Conservation (phyloP, 2,329 filamentous ascomycete genomes). For the Daldinia sp. region DNA sequence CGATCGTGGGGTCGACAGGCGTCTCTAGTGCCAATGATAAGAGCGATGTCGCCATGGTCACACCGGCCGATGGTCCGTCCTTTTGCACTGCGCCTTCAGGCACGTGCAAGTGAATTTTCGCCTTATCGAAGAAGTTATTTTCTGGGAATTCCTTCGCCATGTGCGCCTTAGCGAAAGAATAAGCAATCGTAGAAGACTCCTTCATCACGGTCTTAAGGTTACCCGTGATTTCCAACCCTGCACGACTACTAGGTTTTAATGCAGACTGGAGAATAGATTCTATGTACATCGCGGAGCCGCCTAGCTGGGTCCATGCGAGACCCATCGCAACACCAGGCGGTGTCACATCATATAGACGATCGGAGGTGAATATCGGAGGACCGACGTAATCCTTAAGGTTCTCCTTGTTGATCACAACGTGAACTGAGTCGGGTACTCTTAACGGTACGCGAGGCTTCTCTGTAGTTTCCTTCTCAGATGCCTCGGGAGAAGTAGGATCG, state of each 20-base stretch:
- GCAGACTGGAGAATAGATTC: conserved; percentile 94
- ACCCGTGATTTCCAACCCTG: conserved; percentile 89
- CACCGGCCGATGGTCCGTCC: conserved; percentile 91
- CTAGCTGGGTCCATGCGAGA: conserved; percentile 97
- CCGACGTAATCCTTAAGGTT: conserved; percentile 98
- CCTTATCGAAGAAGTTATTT: conserved; percentile 96
- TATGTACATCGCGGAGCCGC: conserved; percentile 94
- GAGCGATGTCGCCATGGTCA: conserved; percentile 97
- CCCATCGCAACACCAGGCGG: conserved; percentile 98
- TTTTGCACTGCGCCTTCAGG: conserved; percentile 97
- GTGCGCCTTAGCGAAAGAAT: conserved; percentile 92
- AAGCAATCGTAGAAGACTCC: conserved; percentile 93
- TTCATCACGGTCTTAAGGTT: conserved; percentile 99
- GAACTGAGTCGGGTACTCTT: conserved; percentile 86
- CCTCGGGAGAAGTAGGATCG: conserved; percentile 50
- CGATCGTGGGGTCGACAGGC: conserved; percentile 84
- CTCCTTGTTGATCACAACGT: conserved; percentile 86
- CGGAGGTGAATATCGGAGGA: conserved; percentile 93
- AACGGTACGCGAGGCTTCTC: conserved; percentile 80
- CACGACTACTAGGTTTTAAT: conserved; percentile 77
- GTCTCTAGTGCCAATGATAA: conserved; percentile 85
- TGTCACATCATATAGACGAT: conserved; percentile 92
- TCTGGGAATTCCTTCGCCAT: conserved; percentile 87
- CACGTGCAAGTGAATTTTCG: conserved; percentile 94
- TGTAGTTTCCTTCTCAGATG: conserved; percentile 72